Evolutionary conservation across 1,284 basidiomycete species (phyloP), one percentile per base, ranked within the genome.

Genomic region (Fistulina hepatica): DNA sequence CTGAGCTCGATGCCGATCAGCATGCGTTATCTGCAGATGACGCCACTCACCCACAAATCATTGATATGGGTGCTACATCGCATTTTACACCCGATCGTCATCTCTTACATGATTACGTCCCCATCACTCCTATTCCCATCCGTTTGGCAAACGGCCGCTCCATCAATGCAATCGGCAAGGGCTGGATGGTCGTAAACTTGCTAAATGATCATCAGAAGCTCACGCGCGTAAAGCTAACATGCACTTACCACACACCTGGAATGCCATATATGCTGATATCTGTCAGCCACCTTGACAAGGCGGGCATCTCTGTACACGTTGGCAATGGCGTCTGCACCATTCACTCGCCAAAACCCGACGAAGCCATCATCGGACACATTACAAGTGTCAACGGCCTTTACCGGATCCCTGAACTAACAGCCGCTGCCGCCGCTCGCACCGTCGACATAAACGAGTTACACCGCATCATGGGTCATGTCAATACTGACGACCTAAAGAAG

Each of bases 331-430:
- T 23, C 33, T 42, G 41, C 13, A 30, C 27, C 5, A n/a, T 42
- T 13, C 21, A 27, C 32, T 37, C 36, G 17, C n/a, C 36, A 11
- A 31, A 36, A 19, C 40, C 40, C 7, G 12, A 41, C 2, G 15
- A 30, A 9, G 31, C 21, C 10, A 27, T 39, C 13, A 34, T 43
- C 17, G 42, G 34, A 10, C 37, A 31, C 4, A 37, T 43, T 11
- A 37, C 34, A 2, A 34, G 39, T 15, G 21, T 43, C n/a, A 33
- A 39, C 1, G 42, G 42, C 31, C 42, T 43, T 10, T 43, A 42
- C 26, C 40, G 36, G 35, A 38, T 42, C 31, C 4, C 24, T 25
- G 5, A 17, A 11, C 31, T 27, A 28, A n/a, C 17, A n/a, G 25
- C 20, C 27, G 23, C 40, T 13, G 34, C 17, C 25, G 10, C 5